Base-by-base conservation (phyloP, 176 grass and related monocot genomes). In the Rhynchospora tenuis region DNA sequence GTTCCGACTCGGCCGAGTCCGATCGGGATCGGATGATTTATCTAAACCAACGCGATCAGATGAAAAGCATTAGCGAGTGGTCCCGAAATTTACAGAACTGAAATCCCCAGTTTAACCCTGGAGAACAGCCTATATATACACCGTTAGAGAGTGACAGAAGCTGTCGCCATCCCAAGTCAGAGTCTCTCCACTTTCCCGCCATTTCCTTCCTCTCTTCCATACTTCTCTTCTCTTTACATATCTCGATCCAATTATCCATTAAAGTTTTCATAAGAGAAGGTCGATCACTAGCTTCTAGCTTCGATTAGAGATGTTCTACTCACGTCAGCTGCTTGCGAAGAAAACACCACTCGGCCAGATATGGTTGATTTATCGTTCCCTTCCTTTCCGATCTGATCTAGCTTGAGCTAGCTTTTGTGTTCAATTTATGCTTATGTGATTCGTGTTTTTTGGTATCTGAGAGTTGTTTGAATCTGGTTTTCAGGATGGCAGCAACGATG, bases 401-500 rank as follows among this genome's bases (percentile, higher is more conserved):
- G 43, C 78, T 72, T 44, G 3, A 58, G 69, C 46, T 64, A 44
- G 66, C 8, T 10, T 20, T 58, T 81, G 38, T 60, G 2, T 20
- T 12, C 1, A 26, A 31, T 47, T 8, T 24, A 12, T 24, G 60
- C 31, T 3, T 1, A 33, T 33, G 31, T 66, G n/a, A 62, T 84
- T 24, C 27, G 46, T 64, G 56, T 29, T 68, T 47, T 71, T 79
- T 60, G 16, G 24, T 58, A 26, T 65, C 28, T 72, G 52, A 8
- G 72, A 38, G 57, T 69, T 68, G 68, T 61, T 59, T 78, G 22
- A 50, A 78, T 78, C 56, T 73, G 57, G 23, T 64, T 77, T 20
- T 82, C 81, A 98, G 95, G 95, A 98, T 98, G 90, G 95, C 95
- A 65, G 95, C 91, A 31, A 98, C 92, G 45, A 84, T 98, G 72